Evolutionary conservation across 2,329 filamentous ascomycete species (phyloP).

Genomic region (Exutisphaerella laricina): DNA sequence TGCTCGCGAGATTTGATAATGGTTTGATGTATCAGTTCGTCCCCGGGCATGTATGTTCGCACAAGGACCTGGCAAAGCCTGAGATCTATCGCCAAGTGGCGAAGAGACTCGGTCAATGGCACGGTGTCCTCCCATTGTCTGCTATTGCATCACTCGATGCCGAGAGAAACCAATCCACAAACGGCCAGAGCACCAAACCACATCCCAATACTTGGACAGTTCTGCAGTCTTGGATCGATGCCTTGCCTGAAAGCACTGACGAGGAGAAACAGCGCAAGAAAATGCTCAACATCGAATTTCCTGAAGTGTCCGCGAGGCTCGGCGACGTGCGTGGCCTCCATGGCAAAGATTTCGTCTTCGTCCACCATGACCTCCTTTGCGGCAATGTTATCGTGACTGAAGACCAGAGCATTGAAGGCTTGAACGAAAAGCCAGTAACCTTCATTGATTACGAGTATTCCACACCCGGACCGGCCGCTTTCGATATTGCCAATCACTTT

Average conservation of each 20-base stretch:
- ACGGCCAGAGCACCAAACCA: conserved; percentile 52
- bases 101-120: conserved; percentile 83
- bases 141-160: conserved; percentile 39
- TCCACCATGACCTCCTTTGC: conserved; percentile 91
- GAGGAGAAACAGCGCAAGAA: conserved; percentile 62
- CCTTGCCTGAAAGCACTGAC: conserved; percentile 68
- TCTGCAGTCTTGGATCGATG: conserved; percentile 91
- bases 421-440: conserved; percentile 46
- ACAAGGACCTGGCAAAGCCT: conserved; percentile 70
- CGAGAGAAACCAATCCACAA: conserved; percentile 19
- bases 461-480: conserved; percentile 86
- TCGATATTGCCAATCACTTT: conserved; percentile 97
- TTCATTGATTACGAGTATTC: conserved; percentile 99
- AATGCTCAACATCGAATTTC: conserved; percentile 67
- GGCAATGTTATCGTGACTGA: conserved; percentile 82
- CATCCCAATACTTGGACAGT: conserved; percentile 91
- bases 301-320: conserved; percentile 62
- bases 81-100: conserved; percentile 79
- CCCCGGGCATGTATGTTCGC: conserved; percentile 69
- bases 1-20: conserved; percentile 90
- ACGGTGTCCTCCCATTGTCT: conserved; percentile 61
- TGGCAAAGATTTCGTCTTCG: conserved; percentile 76
- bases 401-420: conserved; percentile 24
- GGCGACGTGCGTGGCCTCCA: conserved; percentile 74
- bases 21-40: conserved; percentile 94